Percentiles rank a stretch among this genome's conserved stretches.
Conservation (phyloP, 192 early-diverging fungal species). For the Entomortierella parvispora region DNA sequence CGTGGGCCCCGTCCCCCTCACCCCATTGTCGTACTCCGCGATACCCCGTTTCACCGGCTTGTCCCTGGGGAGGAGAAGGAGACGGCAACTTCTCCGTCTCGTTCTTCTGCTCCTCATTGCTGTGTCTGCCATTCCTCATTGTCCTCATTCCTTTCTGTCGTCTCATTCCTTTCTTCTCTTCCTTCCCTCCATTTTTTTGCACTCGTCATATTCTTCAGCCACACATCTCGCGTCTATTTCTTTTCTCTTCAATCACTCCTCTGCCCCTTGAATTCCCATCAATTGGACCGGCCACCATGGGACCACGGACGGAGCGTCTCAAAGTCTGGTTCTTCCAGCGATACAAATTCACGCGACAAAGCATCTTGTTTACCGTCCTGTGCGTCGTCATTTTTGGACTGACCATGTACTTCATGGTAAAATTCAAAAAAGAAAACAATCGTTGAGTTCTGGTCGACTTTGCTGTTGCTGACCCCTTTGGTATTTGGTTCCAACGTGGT, state of each 20-base stretch:
- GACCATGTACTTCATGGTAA: constrained; percentile 49
- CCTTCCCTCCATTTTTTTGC: background rate
- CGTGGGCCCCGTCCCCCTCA: too few relatives aligned
- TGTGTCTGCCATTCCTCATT: background rate
- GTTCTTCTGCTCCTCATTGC: background rate
- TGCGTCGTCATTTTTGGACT: constrained; percentile 26
- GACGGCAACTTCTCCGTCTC: too few relatives aligned
- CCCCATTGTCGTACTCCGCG: too few relatives aligned
- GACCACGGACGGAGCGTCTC: constrained; percentile 4
- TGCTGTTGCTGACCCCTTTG: background rate
- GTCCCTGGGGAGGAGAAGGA: too few relatives aligned
- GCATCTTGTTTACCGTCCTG: constrained; percentile 11
- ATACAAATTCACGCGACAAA: constrained; percentile 32
- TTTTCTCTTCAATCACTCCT: background rate
- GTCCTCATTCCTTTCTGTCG: background rate
- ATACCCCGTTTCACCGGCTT: too few relatives aligned
- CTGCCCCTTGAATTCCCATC: background rate
- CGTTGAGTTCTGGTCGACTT: background rate
- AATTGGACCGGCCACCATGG: constrained; percentile 13
- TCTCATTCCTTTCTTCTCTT: background rate
- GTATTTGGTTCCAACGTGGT: background rate
- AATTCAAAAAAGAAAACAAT: background rate
- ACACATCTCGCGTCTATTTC: background rate
- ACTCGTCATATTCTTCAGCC: background rate
- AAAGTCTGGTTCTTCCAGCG: constrained; percentile 19